Conservation (phyloP, 768 basidiomycete species). For the Daedaleopsis sinensis region DNA sequence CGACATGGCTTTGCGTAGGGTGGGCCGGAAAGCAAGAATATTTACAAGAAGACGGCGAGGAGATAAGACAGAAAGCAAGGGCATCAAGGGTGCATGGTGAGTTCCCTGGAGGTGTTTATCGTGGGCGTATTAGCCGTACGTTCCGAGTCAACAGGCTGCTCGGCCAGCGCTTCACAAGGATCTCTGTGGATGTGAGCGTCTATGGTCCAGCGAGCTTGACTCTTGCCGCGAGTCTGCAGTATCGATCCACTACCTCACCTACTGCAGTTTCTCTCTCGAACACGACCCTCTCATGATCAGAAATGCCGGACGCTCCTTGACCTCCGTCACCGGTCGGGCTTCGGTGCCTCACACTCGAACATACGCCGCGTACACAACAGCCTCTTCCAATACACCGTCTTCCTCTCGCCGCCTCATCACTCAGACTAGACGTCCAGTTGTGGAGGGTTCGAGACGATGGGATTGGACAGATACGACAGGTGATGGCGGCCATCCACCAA, state of each 20-base stretch:
- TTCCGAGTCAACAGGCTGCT: background rate
- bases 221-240: background rate
- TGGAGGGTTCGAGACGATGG: background rate
- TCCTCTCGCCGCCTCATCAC: background rate
- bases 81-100: slow-evolving; percentile 10
- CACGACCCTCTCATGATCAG: slow-evolving; percentile 7
- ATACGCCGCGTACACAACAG: background rate
- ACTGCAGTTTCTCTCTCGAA: background rate
- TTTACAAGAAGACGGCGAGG: slow-evolving; percentile 17
- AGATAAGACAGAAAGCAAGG: slow-evolving; percentile 7
- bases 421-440: background rate
- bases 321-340: background rate
- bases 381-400: background rate
- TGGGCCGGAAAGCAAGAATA: slow-evolving; percentile 8
- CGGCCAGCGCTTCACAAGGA: background rate
- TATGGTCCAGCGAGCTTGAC: background rate
- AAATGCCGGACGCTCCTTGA: slow-evolving; percentile 7
- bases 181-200: background rate
- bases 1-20: slow-evolving; percentile 50
- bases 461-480: background rate
- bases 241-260: no score
- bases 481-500: background rate
- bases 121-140: no score
- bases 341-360: background rate
- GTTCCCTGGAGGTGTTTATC: slow-evolving; percentile 5